Conservation (phyloP, 805 yeast genomes). For the Candida gorgasii region DNA sequence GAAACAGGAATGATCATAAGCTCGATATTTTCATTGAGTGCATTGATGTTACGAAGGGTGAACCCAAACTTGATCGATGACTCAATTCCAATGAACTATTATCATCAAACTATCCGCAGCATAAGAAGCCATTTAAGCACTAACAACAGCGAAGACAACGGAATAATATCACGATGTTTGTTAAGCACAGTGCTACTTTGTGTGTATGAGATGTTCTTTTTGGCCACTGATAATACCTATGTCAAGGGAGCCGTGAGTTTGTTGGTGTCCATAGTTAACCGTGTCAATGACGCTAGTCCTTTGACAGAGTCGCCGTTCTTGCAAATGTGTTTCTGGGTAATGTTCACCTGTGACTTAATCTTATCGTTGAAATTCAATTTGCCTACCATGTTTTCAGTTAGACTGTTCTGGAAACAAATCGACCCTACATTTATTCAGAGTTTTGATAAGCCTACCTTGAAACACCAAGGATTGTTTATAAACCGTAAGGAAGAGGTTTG, state of each 20-base stretch:
- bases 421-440: slow-evolving; percentile 31
- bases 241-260: slow-evolving; percentile 39
- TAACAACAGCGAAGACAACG: slow-evolving; percentile 20
- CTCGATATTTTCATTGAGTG: slow-evolving; percentile 38
- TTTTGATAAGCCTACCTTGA: slow-evolving; percentile 12
- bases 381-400: slow-evolving; percentile 34
- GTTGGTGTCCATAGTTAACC: slow-evolving; percentile 28
- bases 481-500: slow-evolving; percentile 24
- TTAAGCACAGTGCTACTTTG: slow-evolving; percentile 38
- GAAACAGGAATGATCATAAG: slow-evolving; percentile 39
- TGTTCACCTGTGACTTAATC: slow-evolving; percentile 35
- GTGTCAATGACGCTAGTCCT: slow-evolving; percentile 15
- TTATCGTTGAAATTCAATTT: slow-evolving; percentile 31
- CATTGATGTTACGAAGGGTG: slow-evolving; percentile 33
- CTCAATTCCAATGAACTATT: slow-evolving; percentile 35
- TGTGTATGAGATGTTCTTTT: slow-evolving; percentile 39
- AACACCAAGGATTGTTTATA: slow-evolving; percentile 7
- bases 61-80: slow-evolving; percentile 30
- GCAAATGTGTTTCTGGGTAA: slow-evolving; percentile 38
- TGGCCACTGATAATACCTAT: slow-evolving; percentile 37
- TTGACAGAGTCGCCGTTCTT: slow-evolving; percentile 31
- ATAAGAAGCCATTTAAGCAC: slow-evolving; percentile 31
- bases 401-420: slow-evolving; percentile 32
- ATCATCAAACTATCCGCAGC: slow-evolving; percentile 35
- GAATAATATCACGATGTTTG: slow-evolving; percentile 35